Conservation (phyloP, 495 filamentous ascomycete species). For the Penicillium maclennaniae region DNA sequence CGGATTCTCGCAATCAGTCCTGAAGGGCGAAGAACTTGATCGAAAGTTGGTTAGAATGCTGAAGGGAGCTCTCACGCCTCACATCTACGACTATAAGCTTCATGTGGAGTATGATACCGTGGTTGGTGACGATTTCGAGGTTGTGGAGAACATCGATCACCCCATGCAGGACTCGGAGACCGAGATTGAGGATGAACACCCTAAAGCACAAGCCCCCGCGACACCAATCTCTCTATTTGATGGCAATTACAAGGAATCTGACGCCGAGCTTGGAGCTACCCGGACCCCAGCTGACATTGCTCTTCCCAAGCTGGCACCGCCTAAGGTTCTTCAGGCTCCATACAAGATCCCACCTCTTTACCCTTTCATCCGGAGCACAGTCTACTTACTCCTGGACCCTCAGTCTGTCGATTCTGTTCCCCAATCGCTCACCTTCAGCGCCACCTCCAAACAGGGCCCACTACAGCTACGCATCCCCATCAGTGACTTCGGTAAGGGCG, state of each 20-base stretch:
- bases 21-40: slow-evolving; percentile 54
- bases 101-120: slow-evolving; percentile 54
- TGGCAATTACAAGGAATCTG: slow-evolving; percentile 32
- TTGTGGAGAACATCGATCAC: slow-evolving; percentile 47
- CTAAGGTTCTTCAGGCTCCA: slow-evolving; percentile 60
- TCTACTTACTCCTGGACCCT: slow-evolving; percentile 60
- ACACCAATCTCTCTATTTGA: slow-evolving; percentile 60
- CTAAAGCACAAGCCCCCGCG: slow-evolving; percentile 4
- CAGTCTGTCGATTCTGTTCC: slow-evolving; percentile 41
- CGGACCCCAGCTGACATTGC: slow-evolving; percentile 29
- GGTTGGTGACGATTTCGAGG: slow-evolving; percentile 51
- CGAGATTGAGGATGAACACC: neutral
- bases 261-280: slow-evolving; percentile 20
- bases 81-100: slow-evolving; percentile 55
- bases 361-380: slow-evolving; percentile 56
- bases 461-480: slow-evolving; percentile 61
- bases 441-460: slow-evolving; percentile 50
- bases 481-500: slow-evolving; percentile 38
- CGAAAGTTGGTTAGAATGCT: slow-evolving; percentile 67
- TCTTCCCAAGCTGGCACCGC: slow-evolving; percentile 45
- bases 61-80: slow-evolving; percentile 60
- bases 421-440: slow-evolving; percentile 54
- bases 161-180: slow-evolving; percentile 1
- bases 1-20: slow-evolving; percentile 62
- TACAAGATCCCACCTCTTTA: slow-evolving; percentile 59